A percentile compares a stretch with the other conserved stretches of the same genome.
phyloP scores from a whole-genome alignment of 164 flowering plant genomes.

The Tinospora cordifolia region DNA sequence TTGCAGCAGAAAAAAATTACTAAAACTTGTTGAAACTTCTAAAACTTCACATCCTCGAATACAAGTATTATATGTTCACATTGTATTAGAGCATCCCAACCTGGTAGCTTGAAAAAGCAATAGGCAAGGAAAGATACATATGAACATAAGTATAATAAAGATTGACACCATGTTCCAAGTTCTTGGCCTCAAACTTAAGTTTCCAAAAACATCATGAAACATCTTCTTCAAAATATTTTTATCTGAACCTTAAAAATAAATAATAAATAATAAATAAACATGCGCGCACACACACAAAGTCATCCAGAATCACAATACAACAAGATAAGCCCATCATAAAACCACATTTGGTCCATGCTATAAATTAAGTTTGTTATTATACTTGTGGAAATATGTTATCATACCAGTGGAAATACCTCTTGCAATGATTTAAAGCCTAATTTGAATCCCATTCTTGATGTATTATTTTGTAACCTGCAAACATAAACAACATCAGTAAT shows the following conservation, averaged over 20 bases:
- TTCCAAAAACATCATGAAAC: neutral
- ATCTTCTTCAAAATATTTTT: neutral
- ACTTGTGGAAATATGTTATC: neutral
- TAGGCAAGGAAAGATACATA: too few species aligned
- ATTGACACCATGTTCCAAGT: neutral
- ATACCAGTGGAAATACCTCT: slow-evolving; percentile 63
- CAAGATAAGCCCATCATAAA: neutral
- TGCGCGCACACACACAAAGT: too few species aligned
- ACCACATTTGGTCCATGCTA: neutral
- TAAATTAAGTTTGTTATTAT: neutral
- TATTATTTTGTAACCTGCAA: slow-evolving; percentile 12
- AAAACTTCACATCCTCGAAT: neutral
- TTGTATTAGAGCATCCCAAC: neutral
- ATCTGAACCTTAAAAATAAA: neutral
- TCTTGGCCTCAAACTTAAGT: neutral
- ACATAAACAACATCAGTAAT: neutral
- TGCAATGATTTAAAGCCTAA: slow-evolving; percentile 35
- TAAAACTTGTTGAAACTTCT: neutral
- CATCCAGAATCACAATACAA: neutral
- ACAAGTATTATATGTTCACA: neutral
- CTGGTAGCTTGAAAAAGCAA: neutral
- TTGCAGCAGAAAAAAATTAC: neutral
- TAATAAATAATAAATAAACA: too few species aligned
- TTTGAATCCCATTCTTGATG: slow-evolving; percentile 41
- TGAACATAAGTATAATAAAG: too few species aligned